Conservation (phyloP, 1,284 basidiomycete species). For the Singerocomus inundabilis region DNA sequence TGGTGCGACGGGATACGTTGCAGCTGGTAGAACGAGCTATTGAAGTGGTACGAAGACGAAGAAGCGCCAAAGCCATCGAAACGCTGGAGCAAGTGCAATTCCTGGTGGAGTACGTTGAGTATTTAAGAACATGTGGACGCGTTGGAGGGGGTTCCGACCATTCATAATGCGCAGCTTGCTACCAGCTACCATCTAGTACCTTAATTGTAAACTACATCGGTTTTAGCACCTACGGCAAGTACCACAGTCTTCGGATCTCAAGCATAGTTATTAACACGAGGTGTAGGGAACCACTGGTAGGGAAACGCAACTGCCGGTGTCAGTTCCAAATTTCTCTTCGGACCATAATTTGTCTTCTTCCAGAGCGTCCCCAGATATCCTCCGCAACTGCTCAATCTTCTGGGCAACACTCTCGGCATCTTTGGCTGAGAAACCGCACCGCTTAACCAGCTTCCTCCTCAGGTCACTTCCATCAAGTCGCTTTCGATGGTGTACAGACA, state of each 20-base stretch:
- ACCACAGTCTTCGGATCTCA: background rate
- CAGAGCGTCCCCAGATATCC: constrained; percentile 2
- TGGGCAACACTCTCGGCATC: constrained; percentile 22
- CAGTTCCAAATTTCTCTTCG: constrained; percentile 17
- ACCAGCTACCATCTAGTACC: background rate
- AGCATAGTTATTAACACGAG: constrained; percentile 1
- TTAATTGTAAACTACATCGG: constrained; percentile 7
- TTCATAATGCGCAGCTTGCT: background rate
- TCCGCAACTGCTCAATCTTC: constrained; percentile 21
- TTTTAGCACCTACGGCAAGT: background rate
- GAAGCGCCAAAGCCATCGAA: constrained; percentile 87
- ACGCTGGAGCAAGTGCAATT: constrained; percentile 91
- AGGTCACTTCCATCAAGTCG: constrained; percentile 13
- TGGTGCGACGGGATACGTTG: constrained; percentile 48
- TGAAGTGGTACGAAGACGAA: constrained; percentile 65
- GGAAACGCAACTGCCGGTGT: constrained; percentile 13
- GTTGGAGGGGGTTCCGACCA: background rate
- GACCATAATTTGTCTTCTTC: constrained; percentile 22
- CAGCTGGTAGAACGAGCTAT: constrained; percentile 74
- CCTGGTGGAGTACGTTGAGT: constrained; percentile 76
- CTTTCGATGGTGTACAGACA: constrained; percentile 15
- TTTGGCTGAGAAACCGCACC: constrained; percentile 24
- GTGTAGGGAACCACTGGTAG: constrained; percentile 16
- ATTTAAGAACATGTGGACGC: constrained; percentile 42
- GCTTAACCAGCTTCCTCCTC: constrained; percentile 21